These are phyloP conservation scores for Cornus suecica DNA, from an alignment of 148 eudicot genomes.

Conservation along the genomic window DNA sequence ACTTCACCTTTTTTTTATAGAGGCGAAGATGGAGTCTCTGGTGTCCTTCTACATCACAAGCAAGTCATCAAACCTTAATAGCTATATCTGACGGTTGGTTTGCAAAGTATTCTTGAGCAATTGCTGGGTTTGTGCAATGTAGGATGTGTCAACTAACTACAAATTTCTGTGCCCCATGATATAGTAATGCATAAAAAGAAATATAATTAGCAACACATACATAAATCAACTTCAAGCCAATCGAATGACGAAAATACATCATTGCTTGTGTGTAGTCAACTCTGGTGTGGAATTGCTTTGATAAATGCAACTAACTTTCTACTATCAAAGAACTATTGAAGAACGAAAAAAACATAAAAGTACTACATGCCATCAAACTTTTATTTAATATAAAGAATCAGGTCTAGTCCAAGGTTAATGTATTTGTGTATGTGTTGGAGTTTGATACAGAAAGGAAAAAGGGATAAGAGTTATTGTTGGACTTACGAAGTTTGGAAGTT, in stretches of 20 bases:
- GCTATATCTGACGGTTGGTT: slow-evolving; percentile 38
- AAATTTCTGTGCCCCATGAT: background rate
- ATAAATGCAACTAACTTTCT: background rate
- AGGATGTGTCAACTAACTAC: background rate
- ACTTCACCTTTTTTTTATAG: slow-evolving; percentile 35
- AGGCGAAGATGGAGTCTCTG: slow-evolving; percentile 91
- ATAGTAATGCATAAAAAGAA: background rate
- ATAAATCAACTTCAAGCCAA: background rate
- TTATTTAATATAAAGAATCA: no score
- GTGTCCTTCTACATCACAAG: slow-evolving; percentile 99
- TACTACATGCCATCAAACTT: background rate
- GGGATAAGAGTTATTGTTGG: background rate
- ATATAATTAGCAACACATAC: background rate
- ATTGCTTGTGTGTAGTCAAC: background rate
- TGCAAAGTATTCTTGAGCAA: slow-evolving; percentile 19
- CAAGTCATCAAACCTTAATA: slow-evolving; percentile 56
- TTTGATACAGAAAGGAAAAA: background rate
- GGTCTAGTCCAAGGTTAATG: background rate
- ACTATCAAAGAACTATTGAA: background rate
- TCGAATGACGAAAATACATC: background rate
- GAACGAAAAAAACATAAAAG: background rate
- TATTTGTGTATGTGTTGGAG: background rate
- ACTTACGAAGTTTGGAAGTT: background rate
- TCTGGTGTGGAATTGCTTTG: background rate
- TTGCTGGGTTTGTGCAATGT: slow-evolving; percentile 1